These are phyloP conservation scores for Cystoderma amianthinum DNA, from an alignment of 768 basidiomycete genomes.

Conservation along the genomic window DNA sequence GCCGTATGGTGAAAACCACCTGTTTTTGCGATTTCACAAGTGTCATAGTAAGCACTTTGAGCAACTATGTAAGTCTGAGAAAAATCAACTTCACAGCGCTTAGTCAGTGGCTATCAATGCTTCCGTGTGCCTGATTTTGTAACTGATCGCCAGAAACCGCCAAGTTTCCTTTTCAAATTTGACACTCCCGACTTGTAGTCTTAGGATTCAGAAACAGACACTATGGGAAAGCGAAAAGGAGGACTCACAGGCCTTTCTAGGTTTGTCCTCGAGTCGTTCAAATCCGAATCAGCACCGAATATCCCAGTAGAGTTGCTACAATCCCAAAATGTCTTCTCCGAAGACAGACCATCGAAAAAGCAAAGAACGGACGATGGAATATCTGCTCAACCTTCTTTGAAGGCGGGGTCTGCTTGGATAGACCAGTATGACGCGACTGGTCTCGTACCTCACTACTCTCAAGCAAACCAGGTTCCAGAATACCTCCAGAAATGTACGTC, in stretches of 20 bases:
- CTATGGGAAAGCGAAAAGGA: constrained; percentile 13
- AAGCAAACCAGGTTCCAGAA: constrained; percentile 62
- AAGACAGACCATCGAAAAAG: constrained; percentile 24
- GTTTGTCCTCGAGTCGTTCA: constrained; percentile 33
- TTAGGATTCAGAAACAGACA: too few species aligned
- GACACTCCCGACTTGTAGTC: too few species aligned
- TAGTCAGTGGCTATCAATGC: too few species aligned
- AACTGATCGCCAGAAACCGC: too few species aligned
- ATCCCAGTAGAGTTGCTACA: neutral
- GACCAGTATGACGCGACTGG: constrained; percentile 61
- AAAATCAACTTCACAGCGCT: too few species aligned
- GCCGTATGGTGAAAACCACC: too few species aligned
- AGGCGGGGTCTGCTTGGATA: constrained; percentile 17
- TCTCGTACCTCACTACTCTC: constrained; percentile 65
- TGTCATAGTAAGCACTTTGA: too few species aligned
- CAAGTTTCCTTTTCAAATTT: too few species aligned
- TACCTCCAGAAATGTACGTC: constrained; percentile 79
- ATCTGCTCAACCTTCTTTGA: constrained; percentile 12
- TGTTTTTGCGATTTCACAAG: too few species aligned
- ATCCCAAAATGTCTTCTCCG: neutral
- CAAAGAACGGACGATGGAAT: constrained; percentile 17
- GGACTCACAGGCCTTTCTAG: constrained; percentile 36
- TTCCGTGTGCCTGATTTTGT: too few species aligned
- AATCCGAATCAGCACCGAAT: constrained; percentile 8
- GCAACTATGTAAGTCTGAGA: too few species aligned